phyloP scores from a whole-genome alignment of 2,329 filamentous ascomycete genomes.

The Aspergillus neotritici region DNA sequence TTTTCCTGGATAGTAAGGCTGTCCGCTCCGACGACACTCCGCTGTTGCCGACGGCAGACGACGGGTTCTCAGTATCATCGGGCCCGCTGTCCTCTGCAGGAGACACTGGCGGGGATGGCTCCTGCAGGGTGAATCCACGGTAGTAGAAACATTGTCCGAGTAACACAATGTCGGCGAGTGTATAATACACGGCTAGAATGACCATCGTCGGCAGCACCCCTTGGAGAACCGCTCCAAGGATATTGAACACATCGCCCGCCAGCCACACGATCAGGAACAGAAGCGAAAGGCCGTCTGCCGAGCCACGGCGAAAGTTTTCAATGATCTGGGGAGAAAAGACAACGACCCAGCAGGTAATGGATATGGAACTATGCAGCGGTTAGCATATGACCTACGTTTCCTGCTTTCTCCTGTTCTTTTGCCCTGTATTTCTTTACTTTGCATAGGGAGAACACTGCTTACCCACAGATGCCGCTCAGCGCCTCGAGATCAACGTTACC shows the following conservation, averaged over 20 bases:
- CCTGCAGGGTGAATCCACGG: slow-evolving; percentile 60
- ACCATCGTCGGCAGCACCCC: slow-evolving; percentile 92
- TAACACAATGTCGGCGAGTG: slow-evolving; percentile 82
- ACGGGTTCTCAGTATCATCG: slow-evolving; percentile 14
- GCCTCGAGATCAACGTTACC: slow-evolving; percentile 76
- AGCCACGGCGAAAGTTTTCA: slow-evolving; percentile 81
- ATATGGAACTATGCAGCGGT: slow-evolving; percentile 63
- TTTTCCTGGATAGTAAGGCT: slow-evolving; percentile 21
- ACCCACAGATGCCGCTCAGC: slow-evolving; percentile 87
- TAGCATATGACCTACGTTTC: background rate
- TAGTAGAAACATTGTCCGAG: slow-evolving; percentile 94
- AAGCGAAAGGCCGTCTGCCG: slow-evolving; percentile 81
- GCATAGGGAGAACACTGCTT: slow-evolving; percentile 24
- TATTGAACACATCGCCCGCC: slow-evolving; percentile 92
- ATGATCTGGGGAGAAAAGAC: slow-evolving; percentile 97
- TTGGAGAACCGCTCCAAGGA: slow-evolving; percentile 84
- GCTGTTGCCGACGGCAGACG: slow-evolving; percentile 8
- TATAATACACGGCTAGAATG: slow-evolving; percentile 91
- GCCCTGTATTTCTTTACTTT: slow-evolving; percentile 5
- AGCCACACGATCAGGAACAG: slow-evolving; percentile 94
- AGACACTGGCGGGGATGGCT: slow-evolving; percentile 16
- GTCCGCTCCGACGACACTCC: slow-evolving; percentile 25
- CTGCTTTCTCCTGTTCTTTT: background rate
- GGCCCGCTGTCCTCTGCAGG: slow-evolving; percentile 12
- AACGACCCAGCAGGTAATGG: slow-evolving; percentile 95